phyloP scores from a whole-genome alignment of 352 stramenopile species.

The Globisporangium spiculum region DNA sequence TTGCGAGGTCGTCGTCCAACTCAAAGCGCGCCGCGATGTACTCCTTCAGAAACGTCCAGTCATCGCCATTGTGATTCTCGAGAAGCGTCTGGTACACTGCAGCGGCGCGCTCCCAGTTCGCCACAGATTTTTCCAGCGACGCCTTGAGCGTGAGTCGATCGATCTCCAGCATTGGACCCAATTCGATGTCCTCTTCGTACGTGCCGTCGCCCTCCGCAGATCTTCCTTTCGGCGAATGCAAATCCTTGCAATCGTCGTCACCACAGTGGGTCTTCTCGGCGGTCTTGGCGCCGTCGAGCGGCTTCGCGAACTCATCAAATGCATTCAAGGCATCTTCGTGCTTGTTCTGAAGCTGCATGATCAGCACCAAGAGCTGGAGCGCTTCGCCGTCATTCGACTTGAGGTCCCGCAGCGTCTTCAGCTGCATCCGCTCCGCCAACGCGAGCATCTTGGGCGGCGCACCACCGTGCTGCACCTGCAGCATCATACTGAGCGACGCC shows the following conservation, averaged over 20 bases:
- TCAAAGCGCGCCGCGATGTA: slow-evolving; percentile 57
- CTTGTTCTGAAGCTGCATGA: slow-evolving; percentile 72
- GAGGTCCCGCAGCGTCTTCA: slow-evolving; percentile 67
- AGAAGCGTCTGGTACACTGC: slow-evolving; percentile 58
- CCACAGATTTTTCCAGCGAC: slow-evolving; percentile 46
- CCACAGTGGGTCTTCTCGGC: slow-evolving; percentile 11
- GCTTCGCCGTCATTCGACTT: slow-evolving; percentile 63
- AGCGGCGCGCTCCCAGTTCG: slow-evolving; percentile 49
- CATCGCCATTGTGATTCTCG: slow-evolving; percentile 71
- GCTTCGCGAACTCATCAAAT: slow-evolving; percentile 68
- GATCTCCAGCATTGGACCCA: slow-evolving; percentile 79
- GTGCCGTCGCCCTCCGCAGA: slow-evolving; percentile 65
- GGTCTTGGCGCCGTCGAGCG: slow-evolving; percentile 18
- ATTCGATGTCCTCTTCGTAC: slow-evolving; percentile 81
- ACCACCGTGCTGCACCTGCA: slow-evolving; percentile 70
- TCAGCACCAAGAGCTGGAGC: slow-evolving; percentile 65
- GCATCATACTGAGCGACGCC: slow-evolving; percentile 78
- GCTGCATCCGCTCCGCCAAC: slow-evolving; percentile 77
- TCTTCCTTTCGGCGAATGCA: slow-evolving; percentile 34
- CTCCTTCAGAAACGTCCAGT: slow-evolving; percentile 78
- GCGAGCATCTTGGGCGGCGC: slow-evolving; percentile 71
- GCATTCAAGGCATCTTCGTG: slow-evolving; percentile 55
- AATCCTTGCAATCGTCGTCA: slow-evolving; percentile 3
- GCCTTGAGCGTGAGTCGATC: slow-evolving; percentile 72
- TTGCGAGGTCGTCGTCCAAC: slow-evolving; percentile 24